These are phyloP conservation scores for Ploettnerulaceae sp. DNA, from an alignment of 2,329 filamentous ascomycete genomes.

Conservation along the genomic window DNA sequence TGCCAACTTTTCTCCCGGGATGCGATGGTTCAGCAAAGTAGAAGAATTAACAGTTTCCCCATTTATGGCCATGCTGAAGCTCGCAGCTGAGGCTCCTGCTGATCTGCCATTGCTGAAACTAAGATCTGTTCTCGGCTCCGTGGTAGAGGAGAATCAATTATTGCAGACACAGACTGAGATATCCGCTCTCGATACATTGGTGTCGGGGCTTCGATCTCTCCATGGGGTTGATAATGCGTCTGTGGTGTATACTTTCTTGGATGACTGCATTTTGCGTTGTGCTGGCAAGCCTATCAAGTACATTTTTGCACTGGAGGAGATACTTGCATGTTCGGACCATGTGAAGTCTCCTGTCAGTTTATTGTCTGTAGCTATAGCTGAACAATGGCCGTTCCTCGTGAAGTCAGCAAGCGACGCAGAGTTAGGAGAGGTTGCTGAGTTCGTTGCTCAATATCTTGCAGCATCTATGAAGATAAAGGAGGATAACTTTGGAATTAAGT, in stretches of 20 bases:
- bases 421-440: constrained; percentile 47
- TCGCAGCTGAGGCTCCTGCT: constrained; percentile 47
- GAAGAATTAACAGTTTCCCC: constrained; percentile 61
- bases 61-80: constrained; percentile 64
- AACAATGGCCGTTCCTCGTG: constrained; percentile 71
- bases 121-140: constrained; percentile 51
- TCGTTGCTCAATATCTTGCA: constrained; percentile 55
- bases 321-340: constrained; percentile 35
- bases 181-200: constrained; percentile 45
- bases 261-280: constrained; percentile 76
- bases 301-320: constrained; percentile 61
- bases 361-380: constrained; percentile 62
- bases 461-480: constrained; percentile 50
- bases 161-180: constrained; percentile 44
- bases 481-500: constrained; percentile 41
- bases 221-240: constrained; percentile 36
- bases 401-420: constrained; percentile 44
- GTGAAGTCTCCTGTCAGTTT: constrained; percentile 51
- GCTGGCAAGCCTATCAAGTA: constrained; percentile 78
- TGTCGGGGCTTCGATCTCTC: constrained; percentile 35
- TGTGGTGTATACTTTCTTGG: constrained; percentile 64
- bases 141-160: constrained; percentile 63
- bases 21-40: constrained; percentile 84
- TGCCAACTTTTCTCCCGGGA: constrained; percentile 72
- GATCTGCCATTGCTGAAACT: constrained; percentile 48